Percentiles rank a stretch among this genome's conserved stretches.
These are phyloP conservation scores for Cyanophora paradoxa DNA, from an alignment of 78 protist species.

Conservation along the genomic window DNA sequence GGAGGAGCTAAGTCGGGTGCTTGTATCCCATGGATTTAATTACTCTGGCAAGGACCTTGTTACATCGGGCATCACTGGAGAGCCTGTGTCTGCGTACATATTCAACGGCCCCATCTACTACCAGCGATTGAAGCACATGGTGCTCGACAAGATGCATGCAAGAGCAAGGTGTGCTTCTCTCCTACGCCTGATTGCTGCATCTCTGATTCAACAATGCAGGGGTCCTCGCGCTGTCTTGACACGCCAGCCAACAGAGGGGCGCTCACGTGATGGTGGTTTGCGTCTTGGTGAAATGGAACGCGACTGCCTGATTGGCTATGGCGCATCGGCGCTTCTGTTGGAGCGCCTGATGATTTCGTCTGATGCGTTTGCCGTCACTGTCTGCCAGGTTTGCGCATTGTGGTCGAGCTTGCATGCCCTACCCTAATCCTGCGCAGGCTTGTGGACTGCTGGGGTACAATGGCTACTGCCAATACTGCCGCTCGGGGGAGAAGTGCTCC, in stretches of 20 bases:
- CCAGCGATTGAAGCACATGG: constrained; percentile 98
- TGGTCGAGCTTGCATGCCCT: neutral
- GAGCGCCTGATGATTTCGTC: constrained; percentile 91
- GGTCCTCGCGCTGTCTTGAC: constrained; percentile 95
- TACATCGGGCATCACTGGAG: constrained; percentile 91
- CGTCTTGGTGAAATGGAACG: constrained; percentile 89
- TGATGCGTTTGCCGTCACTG: constrained; percentile 75
- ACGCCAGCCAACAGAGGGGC: constrained; percentile 98
- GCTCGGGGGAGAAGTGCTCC: constrained; percentile 56
- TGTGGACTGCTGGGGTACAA: constrained; percentile 85
- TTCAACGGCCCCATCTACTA: constrained; percentile 99
- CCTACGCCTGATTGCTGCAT: neutral
- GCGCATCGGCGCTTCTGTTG: constrained; percentile 80
- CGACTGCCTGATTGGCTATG: constrained; percentile 93
- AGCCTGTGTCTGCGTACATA: constrained; percentile 81
- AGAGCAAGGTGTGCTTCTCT: too few species aligned
- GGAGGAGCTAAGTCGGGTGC: constrained; percentile 55
- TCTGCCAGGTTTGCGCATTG: constrained; percentile 37
- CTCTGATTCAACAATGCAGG: neutral
- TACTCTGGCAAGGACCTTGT: constrained; percentile 95
- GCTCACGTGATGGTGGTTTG: constrained; percentile 98
- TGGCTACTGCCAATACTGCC: constrained; percentile 51
- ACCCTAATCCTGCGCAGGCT: too few species aligned
- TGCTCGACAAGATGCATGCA: constrained; percentile 99
- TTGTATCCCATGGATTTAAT: constrained; percentile 85